Evolutionary conservation across 1,139 yeast species (phyloP).

Genomic region (Taphrina wiesneri): DNA sequence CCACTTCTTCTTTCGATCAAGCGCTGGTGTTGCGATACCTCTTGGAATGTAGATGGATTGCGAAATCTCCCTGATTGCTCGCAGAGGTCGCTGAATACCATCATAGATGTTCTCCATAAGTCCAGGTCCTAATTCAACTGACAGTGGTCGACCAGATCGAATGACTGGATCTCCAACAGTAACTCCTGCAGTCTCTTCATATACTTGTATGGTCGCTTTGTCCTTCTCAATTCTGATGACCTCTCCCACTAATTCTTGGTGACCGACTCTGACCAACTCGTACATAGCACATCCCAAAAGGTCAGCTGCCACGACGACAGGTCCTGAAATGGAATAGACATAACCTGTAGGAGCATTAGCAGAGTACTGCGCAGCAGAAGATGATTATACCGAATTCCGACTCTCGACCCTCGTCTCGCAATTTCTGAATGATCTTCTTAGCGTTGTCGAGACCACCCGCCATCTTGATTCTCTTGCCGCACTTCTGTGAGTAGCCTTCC

Average conservation of each 20-base stretch:
- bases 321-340: constrained; percentile 36
- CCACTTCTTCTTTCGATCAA: constrained; percentile 76
- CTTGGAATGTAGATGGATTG: constrained; percentile 96
- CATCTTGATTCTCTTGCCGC: constrained; percentile 44
- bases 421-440: constrained; percentile 83
- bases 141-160: constrained; percentile 95
- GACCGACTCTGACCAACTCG: constrained; percentile 85
- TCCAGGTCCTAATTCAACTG: constrained; percentile 99
- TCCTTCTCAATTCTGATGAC: constrained; percentile 95
- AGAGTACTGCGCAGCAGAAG: not conserved
- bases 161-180: constrained; percentile 98
- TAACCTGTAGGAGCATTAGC: constrained; percentile 11
- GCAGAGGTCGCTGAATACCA: constrained; percentile 98
- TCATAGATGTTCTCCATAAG: constrained; percentile 98
- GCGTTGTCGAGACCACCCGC: constrained; percentile 98
- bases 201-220: constrained; percentile 96
- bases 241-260: constrained; percentile 94
- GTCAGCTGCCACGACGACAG: constrained; percentile 90
- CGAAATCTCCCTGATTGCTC: constrained; percentile 80
- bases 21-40: constrained; percentile 95
- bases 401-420: constrained; percentile 58
- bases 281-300: constrained; percentile 99
- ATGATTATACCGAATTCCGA: constrained; percentile 52
- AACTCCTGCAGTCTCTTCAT: constrained; percentile 97
- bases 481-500: not conserved